Evolutionary conservation across 805 yeast species (phyloP).

Genomic region (Zygoascus tannicola): DNA sequence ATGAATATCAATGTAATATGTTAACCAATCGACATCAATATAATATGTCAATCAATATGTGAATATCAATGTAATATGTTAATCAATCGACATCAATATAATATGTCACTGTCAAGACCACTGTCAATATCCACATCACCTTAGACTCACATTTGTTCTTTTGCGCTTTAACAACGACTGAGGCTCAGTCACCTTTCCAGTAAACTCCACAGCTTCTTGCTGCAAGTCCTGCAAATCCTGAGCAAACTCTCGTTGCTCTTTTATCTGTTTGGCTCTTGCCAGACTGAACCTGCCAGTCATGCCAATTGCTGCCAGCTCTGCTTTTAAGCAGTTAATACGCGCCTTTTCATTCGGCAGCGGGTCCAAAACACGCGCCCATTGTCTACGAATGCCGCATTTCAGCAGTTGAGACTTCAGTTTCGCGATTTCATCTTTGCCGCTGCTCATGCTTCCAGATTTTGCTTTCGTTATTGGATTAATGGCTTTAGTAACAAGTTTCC

Average conservation of each 20-base stretch:
- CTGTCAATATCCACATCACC: too few species aligned
- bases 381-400: slow-evolving; percentile 23
- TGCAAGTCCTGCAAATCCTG: slow-evolving; percentile 18
- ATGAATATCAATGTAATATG: too few species aligned
- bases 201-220: slow-evolving; percentile 14
- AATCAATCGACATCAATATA: too few species aligned
- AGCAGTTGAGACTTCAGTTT: slow-evolving; percentile 19
- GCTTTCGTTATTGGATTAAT: neutral
- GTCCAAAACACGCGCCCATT: slow-evolving; percentile 19
- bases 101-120: too few species aligned
- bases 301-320: slow-evolving; percentile 18
- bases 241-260: slow-evolving; percentile 19
- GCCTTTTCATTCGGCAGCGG: slow-evolving; percentile 15
- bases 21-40: too few species aligned
- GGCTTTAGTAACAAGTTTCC: neutral
- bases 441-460: neutral
- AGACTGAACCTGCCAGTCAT: slow-evolving; percentile 23
- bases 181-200: too few species aligned
- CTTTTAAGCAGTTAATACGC: slow-evolving; percentile 14
- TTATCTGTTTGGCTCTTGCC: slow-evolving; percentile 22
- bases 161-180: neutral
- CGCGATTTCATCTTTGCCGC: slow-evolving; percentile 19
- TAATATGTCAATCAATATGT: too few species aligned
- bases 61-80: too few species aligned
- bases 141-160: neutral